Evolutionary conservation across 208 protist species (phyloP).

Genomic region (Leishmania tropica): DNA sequence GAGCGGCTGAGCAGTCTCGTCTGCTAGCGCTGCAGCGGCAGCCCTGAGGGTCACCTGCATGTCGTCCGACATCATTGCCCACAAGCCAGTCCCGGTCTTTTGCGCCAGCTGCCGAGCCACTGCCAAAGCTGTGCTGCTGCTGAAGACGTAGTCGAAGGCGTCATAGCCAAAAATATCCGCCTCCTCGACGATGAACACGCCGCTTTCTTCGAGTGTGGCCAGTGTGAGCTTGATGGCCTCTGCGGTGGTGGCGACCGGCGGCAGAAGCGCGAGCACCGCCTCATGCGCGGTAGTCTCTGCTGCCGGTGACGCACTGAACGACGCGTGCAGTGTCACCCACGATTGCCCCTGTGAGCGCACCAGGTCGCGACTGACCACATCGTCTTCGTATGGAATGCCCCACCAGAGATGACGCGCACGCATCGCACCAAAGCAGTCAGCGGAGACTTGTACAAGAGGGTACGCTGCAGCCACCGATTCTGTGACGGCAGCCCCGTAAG

Average conservation of each 20-base stretch:
- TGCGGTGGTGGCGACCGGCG: slow-evolving; percentile 43
- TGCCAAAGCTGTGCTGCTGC: slow-evolving; percentile 21
- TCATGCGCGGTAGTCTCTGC: slow-evolving; percentile 24
- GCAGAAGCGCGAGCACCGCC: slow-evolving; percentile 61
- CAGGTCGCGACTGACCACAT: slow-evolving; percentile 31
- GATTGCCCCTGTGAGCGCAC: slow-evolving; percentile 42
- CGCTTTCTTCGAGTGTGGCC: slow-evolving; percentile 33
- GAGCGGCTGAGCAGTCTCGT: slow-evolving; percentile 20
- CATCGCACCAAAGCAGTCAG: slow-evolving; percentile 10
- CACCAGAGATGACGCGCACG: slow-evolving; percentile 39
- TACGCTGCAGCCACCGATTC: slow-evolving; percentile 7
- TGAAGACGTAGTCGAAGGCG: slow-evolving; percentile 33
- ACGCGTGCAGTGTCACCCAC: slow-evolving; percentile 24
- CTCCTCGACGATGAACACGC: slow-evolving; percentile 34
- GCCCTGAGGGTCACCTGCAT: slow-evolving; percentile 16
- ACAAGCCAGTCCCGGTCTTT: slow-evolving; percentile 20
- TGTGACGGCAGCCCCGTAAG: neutral
- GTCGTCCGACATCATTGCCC: slow-evolving; percentile 9
- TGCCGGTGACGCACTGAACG: neutral
- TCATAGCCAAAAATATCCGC: slow-evolving; percentile 35
- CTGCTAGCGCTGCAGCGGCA: slow-evolving; percentile 28
- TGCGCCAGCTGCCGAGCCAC: slow-evolving; percentile 30
- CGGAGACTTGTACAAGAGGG: slow-evolving; percentile 17
- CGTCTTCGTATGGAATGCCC: slow-evolving; percentile 35
- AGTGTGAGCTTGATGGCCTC: slow-evolving; percentile 32